Conservation (phyloP, 2,329 filamentous ascomycete species). For the Claviceps africana region DNA sequence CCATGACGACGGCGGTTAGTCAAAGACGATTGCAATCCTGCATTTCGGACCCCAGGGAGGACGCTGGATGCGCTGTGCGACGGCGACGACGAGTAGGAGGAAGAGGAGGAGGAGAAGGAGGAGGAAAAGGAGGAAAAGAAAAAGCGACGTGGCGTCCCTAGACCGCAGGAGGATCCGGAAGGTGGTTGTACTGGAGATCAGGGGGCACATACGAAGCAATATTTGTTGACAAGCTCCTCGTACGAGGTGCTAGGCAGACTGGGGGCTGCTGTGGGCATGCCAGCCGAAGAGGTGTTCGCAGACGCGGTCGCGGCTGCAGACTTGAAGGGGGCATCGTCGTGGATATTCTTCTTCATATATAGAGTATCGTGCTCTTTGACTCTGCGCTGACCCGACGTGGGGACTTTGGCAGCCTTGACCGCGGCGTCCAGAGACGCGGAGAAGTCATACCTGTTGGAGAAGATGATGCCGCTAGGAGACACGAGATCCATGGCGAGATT, state of each 20-base stretch:
- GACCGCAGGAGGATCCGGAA: slow-evolving; percentile 8
- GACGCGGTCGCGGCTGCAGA: background rate
- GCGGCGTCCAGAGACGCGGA: slow-evolving; percentile 79
- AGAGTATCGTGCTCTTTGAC: slow-evolving; percentile 42
- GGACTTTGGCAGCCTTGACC: slow-evolving; percentile 57
- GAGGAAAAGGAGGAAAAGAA: background rate
- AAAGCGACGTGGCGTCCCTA: too few relatives aligned
- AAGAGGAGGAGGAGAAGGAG: background rate
- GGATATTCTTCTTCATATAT: slow-evolving; percentile 37
- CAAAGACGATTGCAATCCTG: slow-evolving; percentile 6
- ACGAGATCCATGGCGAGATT: slow-evolving; percentile 38
- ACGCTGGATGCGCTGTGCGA: too few relatives aligned
- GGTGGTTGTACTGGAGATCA: slow-evolving; percentile 18
- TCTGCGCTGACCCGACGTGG: slow-evolving; percentile 23
- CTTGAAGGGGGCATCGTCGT: slow-evolving; percentile 11
- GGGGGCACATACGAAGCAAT: slow-evolving; percentile 91
- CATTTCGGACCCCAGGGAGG: background rate
- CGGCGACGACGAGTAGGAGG: too few relatives aligned
- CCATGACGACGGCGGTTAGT: slow-evolving; percentile 23
- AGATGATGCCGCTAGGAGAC: slow-evolving; percentile 54
- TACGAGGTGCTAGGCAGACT: slow-evolving; percentile 75
- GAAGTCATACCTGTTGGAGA: slow-evolving; percentile 92
- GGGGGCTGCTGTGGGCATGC: slow-evolving; percentile 11
- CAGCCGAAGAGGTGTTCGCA: slow-evolving; percentile 10
- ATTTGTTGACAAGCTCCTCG: slow-evolving; percentile 94